Conservation (phyloP, 805 yeast genomes). For the Saccharomyces cerevisiae region DNA sequence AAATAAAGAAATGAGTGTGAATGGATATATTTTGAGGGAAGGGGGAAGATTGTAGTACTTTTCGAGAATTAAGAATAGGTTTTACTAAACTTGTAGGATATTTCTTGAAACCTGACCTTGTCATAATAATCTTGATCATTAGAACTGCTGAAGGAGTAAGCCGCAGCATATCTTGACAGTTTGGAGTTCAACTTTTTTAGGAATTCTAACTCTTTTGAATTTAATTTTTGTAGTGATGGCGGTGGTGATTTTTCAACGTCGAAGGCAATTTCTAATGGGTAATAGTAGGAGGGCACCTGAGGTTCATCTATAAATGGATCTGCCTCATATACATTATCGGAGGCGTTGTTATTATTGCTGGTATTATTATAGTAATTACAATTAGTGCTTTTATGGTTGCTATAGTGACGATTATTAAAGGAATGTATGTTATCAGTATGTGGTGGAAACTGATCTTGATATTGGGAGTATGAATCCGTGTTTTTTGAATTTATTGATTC, state of each 20-base stretch:
- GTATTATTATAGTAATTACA: background rate
- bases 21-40: background rate
- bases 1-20: background rate
- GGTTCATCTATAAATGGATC: background rate
- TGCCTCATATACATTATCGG: background rate
- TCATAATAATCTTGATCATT: constrained; percentile 24
- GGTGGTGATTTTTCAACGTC: background rate
- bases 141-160: constrained; percentile 12
- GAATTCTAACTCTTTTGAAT: constrained; percentile 3
- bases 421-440: background rate
- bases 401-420: background rate
- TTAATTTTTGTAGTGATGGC: background rate
- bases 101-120: constrained; percentile 29
- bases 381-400: background rate
- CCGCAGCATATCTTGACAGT: constrained; percentile 20
- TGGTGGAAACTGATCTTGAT: background rate
- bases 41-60: background rate
- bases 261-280: background rate
- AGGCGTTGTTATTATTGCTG: background rate
- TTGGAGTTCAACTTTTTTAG: constrained; percentile 13
- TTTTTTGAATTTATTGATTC: background rate
- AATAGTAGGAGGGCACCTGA: background rate
- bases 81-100: constrained; percentile 27
- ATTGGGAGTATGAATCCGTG: background rate
- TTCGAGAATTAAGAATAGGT: constrained; percentile 17